Conservation (phyloP, 805 yeast genomes). For the Teunomyces funiuensis region DNA sequence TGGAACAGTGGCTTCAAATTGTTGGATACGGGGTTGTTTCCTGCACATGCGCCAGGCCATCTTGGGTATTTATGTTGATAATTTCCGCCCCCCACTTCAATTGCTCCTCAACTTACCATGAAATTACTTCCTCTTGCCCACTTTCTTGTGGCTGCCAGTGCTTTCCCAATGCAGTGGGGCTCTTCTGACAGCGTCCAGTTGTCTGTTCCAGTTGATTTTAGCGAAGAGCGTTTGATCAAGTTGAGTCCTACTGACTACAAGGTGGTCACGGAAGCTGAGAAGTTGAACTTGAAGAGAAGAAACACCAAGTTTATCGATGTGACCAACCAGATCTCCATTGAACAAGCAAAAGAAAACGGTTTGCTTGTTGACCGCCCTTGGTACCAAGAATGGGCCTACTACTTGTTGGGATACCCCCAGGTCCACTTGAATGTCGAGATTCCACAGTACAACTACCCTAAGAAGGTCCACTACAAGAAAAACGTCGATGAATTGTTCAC, state of each 20-base stretch:
- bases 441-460: conserved; percentile 54
- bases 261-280: conserved; percentile 37
- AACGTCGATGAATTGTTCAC: conserved; percentile 42
- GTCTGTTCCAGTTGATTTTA: neutral
- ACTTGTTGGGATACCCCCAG: neutral
- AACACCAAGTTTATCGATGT: conserved; percentile 65
- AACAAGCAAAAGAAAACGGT: conserved; percentile 27
- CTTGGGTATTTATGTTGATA: neutral
- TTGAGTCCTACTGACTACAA: conserved; percentile 31
- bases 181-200: neutral
- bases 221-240: conserved; percentile 30
- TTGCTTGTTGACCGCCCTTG: conserved; percentile 7
- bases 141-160: conserved; percentile 4
- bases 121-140: conserved; percentile 1
- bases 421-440: conserved; percentile 10
- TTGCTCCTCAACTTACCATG: conserved; percentile 1
- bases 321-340: conserved; percentile 46
- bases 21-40: neutral
- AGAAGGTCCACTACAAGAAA: conserved; percentile 30
- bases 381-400: neutral
- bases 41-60: neutral
- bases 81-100: neutral
- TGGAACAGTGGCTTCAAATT: neutral
- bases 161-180: conserved; percentile 4
- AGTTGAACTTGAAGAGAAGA: conserved; percentile 33